phyloP scores from a whole-genome alignment of 139 green algal genomes.

The Asterochloris erici region DNA sequence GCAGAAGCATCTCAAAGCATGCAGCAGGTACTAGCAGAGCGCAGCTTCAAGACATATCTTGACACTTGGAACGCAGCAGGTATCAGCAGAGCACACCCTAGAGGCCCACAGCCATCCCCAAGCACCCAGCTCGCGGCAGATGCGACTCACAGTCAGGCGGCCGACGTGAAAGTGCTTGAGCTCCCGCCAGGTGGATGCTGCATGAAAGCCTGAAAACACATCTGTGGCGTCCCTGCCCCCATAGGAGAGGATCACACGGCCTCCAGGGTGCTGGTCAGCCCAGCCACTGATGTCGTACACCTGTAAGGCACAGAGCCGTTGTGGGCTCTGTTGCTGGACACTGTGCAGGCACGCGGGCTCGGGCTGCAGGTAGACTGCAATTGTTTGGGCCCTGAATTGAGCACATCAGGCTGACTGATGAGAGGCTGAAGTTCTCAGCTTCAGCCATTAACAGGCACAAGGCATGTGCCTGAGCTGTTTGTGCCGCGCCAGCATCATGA shows the following conservation, averaged over 20 bases:
- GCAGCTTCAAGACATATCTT: no score
- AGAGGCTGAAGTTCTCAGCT: not conserved
- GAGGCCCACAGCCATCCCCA: no score
- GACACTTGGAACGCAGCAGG: no score
- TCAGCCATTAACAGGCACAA: not conserved
- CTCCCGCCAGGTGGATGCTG: conserved; percentile 28
- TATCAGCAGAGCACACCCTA: no score
- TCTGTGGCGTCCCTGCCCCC: conserved; percentile 64
- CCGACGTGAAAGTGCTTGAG: conserved; percentile 50
- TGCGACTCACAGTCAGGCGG: conserved; percentile 31
- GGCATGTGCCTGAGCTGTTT: no score
- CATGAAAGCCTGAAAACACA: conserved; percentile 62
- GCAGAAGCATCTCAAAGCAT: no score
- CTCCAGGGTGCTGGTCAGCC: conserved; percentile 52
- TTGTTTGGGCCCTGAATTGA: no score
- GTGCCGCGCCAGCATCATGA: no score
- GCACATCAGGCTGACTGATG: not conserved
- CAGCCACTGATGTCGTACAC: conserved; percentile 64
- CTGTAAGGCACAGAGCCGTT: conserved; percentile 17
- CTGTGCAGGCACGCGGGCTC: not conserved
- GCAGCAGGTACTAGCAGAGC: not conserved
- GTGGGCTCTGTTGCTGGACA: not conserved
- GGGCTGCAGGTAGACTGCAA: not conserved
- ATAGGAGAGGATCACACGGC: conserved; percentile 53
- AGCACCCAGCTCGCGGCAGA: not conserved